These are phyloP conservation scores for Aeminium ludgeri DNA, from an alignment of 495 filamentous ascomycete species.

Conservation along the genomic window DNA sequence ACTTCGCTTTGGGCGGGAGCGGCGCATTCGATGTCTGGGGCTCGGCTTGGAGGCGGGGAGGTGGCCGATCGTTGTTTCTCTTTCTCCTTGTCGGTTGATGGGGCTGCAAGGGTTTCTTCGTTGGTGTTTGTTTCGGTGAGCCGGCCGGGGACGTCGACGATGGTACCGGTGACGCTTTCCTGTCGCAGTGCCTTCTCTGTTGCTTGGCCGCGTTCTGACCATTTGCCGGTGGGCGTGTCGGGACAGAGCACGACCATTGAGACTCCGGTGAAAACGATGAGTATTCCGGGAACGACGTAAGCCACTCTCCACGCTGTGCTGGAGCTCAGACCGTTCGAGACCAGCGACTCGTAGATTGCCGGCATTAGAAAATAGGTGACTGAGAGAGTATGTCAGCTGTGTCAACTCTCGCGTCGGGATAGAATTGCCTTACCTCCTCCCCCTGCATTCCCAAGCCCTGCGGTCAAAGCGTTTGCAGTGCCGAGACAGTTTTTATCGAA, in stretches of 20 bases:
- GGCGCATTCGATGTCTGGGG: too few species aligned
- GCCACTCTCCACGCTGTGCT: conserved; percentile 21
- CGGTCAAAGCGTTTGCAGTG: conserved; percentile 73
- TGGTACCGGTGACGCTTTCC: conserved; percentile 13
- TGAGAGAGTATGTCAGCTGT: not conserved
- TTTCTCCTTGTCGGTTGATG: conserved; percentile 18
- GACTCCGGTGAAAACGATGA: conserved; percentile 21
- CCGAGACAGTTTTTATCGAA: conserved; percentile 83
- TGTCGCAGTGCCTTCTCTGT: conserved; percentile 19
- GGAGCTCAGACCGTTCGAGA: conserved; percentile 14
- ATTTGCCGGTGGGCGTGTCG: conserved; percentile 24
- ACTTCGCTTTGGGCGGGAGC: conserved; percentile 25
- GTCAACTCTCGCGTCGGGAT: too few species aligned
- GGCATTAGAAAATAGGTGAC: conserved; percentile 77
- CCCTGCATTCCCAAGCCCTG: conserved; percentile 76
- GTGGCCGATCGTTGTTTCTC: conserved; percentile 4
- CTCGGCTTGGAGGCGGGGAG: too few species aligned
- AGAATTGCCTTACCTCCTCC: conserved; percentile 46
- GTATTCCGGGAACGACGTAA: conserved; percentile 24
- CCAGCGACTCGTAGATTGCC: conserved; percentile 34
- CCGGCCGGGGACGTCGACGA: conserved; percentile 20
- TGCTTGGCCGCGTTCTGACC: conserved; percentile 20
- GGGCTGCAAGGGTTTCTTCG: conserved; percentile 1
- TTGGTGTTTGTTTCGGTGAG: conserved; percentile 15
- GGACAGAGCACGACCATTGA: conserved; percentile 20